Conservation (phyloP, 208 protist genomes). For the Leishmania braziliensis region DNA sequence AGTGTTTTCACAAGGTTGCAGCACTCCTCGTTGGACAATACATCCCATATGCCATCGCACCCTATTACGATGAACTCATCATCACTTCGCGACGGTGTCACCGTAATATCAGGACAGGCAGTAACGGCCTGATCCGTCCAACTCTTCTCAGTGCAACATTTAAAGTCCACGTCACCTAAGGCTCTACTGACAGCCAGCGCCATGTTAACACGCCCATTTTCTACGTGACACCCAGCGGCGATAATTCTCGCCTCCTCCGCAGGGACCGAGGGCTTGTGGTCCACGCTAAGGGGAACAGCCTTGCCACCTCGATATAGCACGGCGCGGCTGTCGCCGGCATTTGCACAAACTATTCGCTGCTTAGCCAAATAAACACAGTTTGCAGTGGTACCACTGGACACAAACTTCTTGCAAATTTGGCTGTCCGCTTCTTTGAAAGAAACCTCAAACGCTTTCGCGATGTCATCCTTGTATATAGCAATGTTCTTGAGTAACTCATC, state of each 20-base stretch:
- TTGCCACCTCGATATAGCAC: conserved; percentile 80
- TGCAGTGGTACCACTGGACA: conserved; percentile 80
- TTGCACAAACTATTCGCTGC: conserved; percentile 81
- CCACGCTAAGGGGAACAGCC: conserved; percentile 77
- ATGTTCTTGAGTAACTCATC: conserved; percentile 64
- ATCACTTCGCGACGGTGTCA: conserved; percentile 31
- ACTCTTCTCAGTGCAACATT: conserved; percentile 50
- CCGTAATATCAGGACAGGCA: conserved; percentile 73
- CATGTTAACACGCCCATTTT: conserved; percentile 91
- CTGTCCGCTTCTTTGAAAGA: conserved; percentile 73
- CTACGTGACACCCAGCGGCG: conserved; percentile 80
- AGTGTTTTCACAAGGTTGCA: conserved; percentile 57
- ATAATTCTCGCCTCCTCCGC: conserved; percentile 83
- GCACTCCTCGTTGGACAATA: conserved; percentile 81
- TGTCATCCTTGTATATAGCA: conserved; percentile 20
- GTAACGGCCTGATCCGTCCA: conserved; percentile 84
- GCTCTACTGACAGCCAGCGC: conserved; percentile 93
- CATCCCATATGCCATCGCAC: conserved; percentile 95
- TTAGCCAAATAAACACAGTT: conserved; percentile 78
- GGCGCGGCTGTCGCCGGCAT: conserved; percentile 90
- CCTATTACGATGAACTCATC: conserved; percentile 92
- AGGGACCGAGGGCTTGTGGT: conserved; percentile 88
- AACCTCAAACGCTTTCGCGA: conserved; percentile 63
- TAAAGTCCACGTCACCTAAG: conserved; percentile 94
- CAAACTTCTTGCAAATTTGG: conserved; percentile 66